Percentiles rank a stretch among this genome's conserved stretches.
Evolutionary conservation across 2,329 filamentous ascomycete species (phyloP).

Genomic region (Paraphaeosphaeria minitans): DNA sequence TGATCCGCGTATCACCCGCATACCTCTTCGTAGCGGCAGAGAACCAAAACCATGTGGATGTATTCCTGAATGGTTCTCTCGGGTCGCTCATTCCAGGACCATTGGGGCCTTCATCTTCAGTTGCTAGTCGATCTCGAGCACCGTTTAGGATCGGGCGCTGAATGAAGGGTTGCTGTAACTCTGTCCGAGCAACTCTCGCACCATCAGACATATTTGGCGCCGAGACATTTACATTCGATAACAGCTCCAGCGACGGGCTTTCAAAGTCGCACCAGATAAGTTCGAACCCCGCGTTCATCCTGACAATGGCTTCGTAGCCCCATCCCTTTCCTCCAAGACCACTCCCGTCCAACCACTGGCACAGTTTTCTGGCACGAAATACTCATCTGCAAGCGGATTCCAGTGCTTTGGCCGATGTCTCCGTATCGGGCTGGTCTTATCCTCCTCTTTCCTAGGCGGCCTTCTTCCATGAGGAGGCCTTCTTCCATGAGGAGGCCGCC

Average conservation of each 20-base stretch:
- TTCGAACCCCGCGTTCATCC: constrained; percentile 60
- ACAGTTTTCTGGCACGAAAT: constrained; percentile 55
- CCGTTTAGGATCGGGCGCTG: neutral
- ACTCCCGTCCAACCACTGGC: constrained; percentile 51
- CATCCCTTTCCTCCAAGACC: constrained; percentile 53
- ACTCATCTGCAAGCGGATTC: constrained; percentile 53
- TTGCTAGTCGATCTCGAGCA: constrained; percentile 10
- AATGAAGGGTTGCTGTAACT: neutral
- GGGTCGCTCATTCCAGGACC: constrained; percentile 24
- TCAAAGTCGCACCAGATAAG: constrained; percentile 60
- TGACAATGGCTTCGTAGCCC: constrained; percentile 57
- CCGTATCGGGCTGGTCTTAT: neutral
- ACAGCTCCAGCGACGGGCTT: constrained; percentile 50
- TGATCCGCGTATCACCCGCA: constrained; percentile 51
- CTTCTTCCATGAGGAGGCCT: neutral
- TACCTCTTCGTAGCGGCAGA: constrained; percentile 52
- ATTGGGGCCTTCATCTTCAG: constrained; percentile 21
- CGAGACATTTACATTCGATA: constrained; percentile 55
- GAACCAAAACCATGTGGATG: constrained; percentile 46
- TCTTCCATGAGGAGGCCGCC: neutral
- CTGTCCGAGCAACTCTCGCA: no score
- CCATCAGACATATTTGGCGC: constrained; percentile 37
- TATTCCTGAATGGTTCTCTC: constrained; percentile 20
- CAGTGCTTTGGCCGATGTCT: constrained; percentile 21
- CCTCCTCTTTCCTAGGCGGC: neutral